Evolutionary conservation across 352 stramenopile species (phyloP).

Genomic region (Globisporangium uncinulatum): DNA sequence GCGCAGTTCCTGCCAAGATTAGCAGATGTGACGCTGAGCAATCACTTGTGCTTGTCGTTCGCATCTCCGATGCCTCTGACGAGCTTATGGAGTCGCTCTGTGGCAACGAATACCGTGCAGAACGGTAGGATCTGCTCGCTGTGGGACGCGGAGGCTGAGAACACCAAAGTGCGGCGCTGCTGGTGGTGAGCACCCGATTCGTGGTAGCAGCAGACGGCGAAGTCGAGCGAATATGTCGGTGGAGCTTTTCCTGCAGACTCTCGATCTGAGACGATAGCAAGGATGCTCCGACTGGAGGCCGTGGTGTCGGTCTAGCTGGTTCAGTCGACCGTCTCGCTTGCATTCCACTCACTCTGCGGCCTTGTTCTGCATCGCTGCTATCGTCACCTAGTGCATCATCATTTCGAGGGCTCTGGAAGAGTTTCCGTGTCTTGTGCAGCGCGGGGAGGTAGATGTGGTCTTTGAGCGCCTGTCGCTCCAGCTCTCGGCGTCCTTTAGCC

Average conservation of each 20-base stretch:
- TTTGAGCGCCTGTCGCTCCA: slow-evolving; percentile 16
- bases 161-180: slow-evolving; percentile 7
- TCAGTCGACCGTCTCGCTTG: not conserved
- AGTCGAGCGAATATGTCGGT: not conserved
- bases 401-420: slow-evolving; percentile 5
- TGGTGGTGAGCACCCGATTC: not conserved
- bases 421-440: slow-evolving; percentile 17
- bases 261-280: slow-evolving; percentile 37
- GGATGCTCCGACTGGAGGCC: slow-evolving; percentile 19
- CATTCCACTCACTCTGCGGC: too few relatives aligned
- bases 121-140: slow-evolving; percentile 4
- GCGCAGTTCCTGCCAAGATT: too few relatives aligned
- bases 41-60: too few relatives aligned
- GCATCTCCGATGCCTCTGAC: not conserved
- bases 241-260: slow-evolving; percentile 24
- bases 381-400: not conserved
- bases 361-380: not conserved
- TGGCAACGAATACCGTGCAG: not conserved
- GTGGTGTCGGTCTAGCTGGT: not conserved
- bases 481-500: slow-evolving; percentile 6
- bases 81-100: not conserved
- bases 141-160: slow-evolving; percentile 8
- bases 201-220: not conserved
- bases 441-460: slow-evolving; percentile 29
- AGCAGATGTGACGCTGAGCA: too few relatives aligned